Evolutionary conservation across 495 filamentous ascomycete species (phyloP).

Genomic region (Halenospora varia): DNA sequence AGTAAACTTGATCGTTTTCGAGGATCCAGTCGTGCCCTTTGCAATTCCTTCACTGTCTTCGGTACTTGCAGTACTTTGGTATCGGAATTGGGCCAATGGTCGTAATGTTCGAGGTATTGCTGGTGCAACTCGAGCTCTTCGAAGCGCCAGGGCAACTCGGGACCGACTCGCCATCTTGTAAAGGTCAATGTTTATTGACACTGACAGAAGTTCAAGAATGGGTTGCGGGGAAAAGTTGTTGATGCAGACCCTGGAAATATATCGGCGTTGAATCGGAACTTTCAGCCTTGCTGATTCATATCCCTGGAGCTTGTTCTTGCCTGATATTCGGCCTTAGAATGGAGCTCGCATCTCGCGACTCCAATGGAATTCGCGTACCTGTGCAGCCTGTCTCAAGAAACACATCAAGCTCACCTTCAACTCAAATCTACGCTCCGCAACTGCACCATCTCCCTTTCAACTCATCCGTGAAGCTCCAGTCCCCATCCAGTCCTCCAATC

Average conservation of each 20-base stretch:
- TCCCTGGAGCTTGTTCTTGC: slow-evolving; percentile 11
- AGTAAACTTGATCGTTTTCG: slow-evolving; percentile 66
- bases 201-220: neutral
- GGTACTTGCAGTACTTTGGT: slow-evolving; percentile 35
- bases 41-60: slow-evolving; percentile 32
- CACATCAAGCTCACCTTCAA: slow-evolving; percentile 15
- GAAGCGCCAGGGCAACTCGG: slow-evolving; percentile 15
- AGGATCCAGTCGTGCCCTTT: slow-evolving; percentile 27
- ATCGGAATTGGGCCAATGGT: slow-evolving; percentile 23
- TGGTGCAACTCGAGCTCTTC: slow-evolving; percentile 12
- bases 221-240: neutral
- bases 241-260: neutral
- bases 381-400: slow-evolving; percentile 21
- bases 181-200: neutral
- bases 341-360: slow-evolving; percentile 10
- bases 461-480: slow-evolving; percentile 5
- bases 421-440: slow-evolving; percentile 1
- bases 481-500: neutral
- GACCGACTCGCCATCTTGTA: slow-evolving; percentile 23
- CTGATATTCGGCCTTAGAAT: neutral
- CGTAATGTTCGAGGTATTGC: slow-evolving; percentile 4
- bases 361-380: slow-evolving; percentile 23
- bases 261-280: neutral
- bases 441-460: neutral
- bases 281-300: slow-evolving; percentile 9